These are phyloP conservation scores for Fomes fomentarius DNA, from an alignment of 1,284 basidiomycete genomes.

Conservation along the genomic window DNA sequence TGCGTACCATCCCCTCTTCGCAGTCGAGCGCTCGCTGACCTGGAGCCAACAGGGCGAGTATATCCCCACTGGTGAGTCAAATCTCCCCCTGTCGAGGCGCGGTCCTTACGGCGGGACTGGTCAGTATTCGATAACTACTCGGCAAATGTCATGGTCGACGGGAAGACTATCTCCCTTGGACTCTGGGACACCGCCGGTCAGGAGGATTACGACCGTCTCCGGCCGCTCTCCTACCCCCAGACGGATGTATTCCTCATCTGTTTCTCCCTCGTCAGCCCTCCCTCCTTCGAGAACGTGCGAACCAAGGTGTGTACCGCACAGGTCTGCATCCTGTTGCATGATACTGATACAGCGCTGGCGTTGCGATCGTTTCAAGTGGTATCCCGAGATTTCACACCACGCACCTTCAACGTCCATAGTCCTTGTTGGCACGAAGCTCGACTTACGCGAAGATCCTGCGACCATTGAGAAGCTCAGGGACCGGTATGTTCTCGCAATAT, in stretches of 20 bases:
- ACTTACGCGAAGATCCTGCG: constrained; percentile 92
- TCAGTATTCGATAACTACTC: constrained; percentile 95
- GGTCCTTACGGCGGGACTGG: constrained; percentile 8
- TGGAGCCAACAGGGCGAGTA: constrained; percentile 79
- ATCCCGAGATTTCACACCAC: constrained; percentile 96
- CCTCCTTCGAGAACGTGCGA: constrained; percentile 97
- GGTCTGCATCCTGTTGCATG: constrained; percentile 8
- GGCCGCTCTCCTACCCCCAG: constrained; percentile 98
- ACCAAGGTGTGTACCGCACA: constrained; percentile 73
- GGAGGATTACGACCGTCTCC: constrained; percentile 97
- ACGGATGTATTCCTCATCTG: constrained; percentile 99
- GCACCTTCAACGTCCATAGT: constrained; percentile 94
- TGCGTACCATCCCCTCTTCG: constrained; percentile 47
- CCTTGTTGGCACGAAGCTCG: constrained; percentile 97
- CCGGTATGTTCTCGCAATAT: constrained; percentile 50
- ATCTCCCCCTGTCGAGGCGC: neutral
- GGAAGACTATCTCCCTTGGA: constrained; percentile 97
- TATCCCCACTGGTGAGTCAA: constrained; percentile 84
- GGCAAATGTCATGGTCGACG: constrained; percentile 97
- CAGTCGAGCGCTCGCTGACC: constrained; percentile 24
- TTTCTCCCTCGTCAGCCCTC: constrained; percentile 96
- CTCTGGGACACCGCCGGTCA: constrained; percentile 99
- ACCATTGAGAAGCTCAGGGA: constrained; percentile 94
- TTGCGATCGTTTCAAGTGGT: constrained; percentile 68
- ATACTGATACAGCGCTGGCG: constrained; percentile 12